These are phyloP conservation scores for Sporobolomyces phaffii DNA, from an alignment of 768 basidiomycete genomes.

Conservation along the genomic window DNA sequence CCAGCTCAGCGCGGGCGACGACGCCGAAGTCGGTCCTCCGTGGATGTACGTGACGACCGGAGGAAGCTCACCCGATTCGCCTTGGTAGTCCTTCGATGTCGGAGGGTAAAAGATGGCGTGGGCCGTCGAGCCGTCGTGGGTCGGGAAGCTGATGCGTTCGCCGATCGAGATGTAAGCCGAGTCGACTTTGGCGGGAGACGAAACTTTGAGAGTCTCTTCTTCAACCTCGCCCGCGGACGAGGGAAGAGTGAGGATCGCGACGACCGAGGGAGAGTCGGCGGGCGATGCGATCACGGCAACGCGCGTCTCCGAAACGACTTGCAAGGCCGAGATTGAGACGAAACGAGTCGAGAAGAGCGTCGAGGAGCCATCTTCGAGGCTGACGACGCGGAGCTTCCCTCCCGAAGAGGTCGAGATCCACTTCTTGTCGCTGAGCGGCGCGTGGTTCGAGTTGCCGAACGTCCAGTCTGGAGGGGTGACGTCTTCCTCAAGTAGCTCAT, in stretches of 20 bases:
- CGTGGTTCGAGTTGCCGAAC: conserved; percentile 25
- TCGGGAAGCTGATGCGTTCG: conserved; percentile 19
- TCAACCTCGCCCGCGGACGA: neutral
- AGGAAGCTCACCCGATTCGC: conserved; percentile 56
- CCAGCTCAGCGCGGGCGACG: conserved; percentile 54
- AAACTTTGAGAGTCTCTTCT: conserved; percentile 19
- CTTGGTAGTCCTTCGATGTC: conserved; percentile 58
- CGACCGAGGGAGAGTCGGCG: conserved; percentile 1
- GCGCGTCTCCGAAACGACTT: conserved; percentile 8
- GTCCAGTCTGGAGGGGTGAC: conserved; percentile 30
- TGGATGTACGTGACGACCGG: conserved; percentile 64
- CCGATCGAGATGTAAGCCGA: conserved; percentile 23
- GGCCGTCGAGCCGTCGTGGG: neutral
- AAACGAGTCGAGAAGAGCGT: conserved; percentile 11
- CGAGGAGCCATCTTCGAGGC: neutral
- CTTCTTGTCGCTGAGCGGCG: neutral
- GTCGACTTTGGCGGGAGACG: conserved; percentile 28
- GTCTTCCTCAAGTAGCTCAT: conserved; percentile 18
- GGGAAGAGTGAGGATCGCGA: conserved; percentile 12
- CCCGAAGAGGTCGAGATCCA: conserved; percentile 19
- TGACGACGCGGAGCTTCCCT: conserved; percentile 20
- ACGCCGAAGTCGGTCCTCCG: conserved; percentile 62
- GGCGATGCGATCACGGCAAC: conserved; percentile 16
- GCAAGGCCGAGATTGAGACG: conserved; percentile 8
- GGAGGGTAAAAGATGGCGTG: conserved; percentile 65